Conservation (phyloP, 2,329 filamentous ascomycete genomes). For the Claviceps africana region DNA sequence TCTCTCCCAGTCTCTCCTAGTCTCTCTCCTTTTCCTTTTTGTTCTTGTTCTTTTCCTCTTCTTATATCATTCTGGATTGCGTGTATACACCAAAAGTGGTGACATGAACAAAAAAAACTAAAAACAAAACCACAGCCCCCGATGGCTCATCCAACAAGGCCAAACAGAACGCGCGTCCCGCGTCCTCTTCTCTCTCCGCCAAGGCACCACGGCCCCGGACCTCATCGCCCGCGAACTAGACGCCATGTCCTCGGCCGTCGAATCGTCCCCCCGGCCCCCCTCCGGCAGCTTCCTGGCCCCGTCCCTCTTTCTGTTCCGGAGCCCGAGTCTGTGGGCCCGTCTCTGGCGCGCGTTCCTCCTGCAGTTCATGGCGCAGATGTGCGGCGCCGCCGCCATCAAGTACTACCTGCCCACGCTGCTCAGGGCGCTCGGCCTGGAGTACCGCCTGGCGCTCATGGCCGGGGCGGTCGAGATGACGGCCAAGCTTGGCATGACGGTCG, state of each 20-base stretch:
- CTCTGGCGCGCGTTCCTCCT: slow-evolving; percentile 43
- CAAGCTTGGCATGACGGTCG: slow-evolving; percentile 40
- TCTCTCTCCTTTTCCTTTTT: background rate
- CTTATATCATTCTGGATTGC: too few relatives aligned
- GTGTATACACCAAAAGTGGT: background rate
- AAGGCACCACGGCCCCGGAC: slow-evolving; percentile 23
- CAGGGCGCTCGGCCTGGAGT: slow-evolving; percentile 32
- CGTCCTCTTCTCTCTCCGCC: slow-evolving; percentile 34
- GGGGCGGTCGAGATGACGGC: slow-evolving; percentile 42
- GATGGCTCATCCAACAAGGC: slow-evolving; percentile 42
- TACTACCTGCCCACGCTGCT: slow-evolving; percentile 45
- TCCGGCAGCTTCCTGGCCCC: slow-evolving; percentile 9
- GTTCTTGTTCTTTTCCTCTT: background rate
- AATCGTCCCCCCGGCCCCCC: slow-evolving; percentile 17
- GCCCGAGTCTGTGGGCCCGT: slow-evolving; percentile 32
- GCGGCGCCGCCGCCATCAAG: slow-evolving; percentile 45
- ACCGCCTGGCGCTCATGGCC: slow-evolving; percentile 34
- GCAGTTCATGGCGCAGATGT: slow-evolving; percentile 48
- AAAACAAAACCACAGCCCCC: slow-evolving; percentile 22
- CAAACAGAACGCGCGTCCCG: slow-evolving; percentile 26
- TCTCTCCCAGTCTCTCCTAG: too few relatives aligned
- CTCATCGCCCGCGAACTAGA: slow-evolving; percentile 29
- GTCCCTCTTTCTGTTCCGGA: slow-evolving; percentile 31
- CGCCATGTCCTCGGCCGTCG: slow-evolving; percentile 31
- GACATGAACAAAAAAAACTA: background rate